Conservation (phyloP, 352 stramenopile genomes). For the Phytophthora ramorum region DNA sequence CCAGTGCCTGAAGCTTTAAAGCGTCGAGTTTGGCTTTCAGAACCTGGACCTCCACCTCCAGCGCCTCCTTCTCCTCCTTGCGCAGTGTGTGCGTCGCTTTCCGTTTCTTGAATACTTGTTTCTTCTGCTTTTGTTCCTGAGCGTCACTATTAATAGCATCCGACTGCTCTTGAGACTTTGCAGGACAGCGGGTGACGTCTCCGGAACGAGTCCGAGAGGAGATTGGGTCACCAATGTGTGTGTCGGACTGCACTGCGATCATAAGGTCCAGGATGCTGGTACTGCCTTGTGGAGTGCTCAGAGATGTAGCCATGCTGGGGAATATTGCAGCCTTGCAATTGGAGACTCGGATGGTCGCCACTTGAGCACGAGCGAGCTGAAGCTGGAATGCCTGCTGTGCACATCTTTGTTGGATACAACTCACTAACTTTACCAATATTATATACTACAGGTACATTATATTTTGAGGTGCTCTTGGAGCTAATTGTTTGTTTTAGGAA, state of each 20-base stretch:
- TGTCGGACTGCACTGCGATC: constrained; percentile 9
- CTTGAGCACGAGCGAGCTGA: constrained; percentile 1
- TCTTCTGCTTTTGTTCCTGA: constrained; percentile 14
- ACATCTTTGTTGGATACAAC: background rate
- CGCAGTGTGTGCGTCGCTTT: constrained; percentile 33
- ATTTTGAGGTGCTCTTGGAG: background rate
- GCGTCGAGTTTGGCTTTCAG: constrained; percentile 31
- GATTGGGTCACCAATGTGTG: background rate
- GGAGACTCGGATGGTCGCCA: background rate
- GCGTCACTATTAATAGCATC: constrained; percentile 7
- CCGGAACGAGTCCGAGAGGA: background rate
- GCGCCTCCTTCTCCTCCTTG: constrained; percentile 33
- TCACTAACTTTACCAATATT: constrained; percentile 7
- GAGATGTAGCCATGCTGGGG: constrained; percentile 3
- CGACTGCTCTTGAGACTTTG: background rate
- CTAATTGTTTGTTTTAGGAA: background rate
- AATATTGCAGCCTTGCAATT: background rate
- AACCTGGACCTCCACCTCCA: constrained; percentile 18
- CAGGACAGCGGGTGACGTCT: background rate
- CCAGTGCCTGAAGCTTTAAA: constrained; percentile 27
- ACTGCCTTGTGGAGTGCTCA: background rate
- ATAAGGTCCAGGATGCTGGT: constrained; percentile 12
- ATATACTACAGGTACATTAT: background rate
- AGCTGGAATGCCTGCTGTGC: constrained; percentile 11
- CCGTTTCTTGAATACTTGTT: constrained; percentile 29